A percentile compares a stretch with the other conserved stretches of the same genome.
phyloP scores from a whole-genome alignment of 306 rosid species.

The Cucumis hystrix region DNA sequence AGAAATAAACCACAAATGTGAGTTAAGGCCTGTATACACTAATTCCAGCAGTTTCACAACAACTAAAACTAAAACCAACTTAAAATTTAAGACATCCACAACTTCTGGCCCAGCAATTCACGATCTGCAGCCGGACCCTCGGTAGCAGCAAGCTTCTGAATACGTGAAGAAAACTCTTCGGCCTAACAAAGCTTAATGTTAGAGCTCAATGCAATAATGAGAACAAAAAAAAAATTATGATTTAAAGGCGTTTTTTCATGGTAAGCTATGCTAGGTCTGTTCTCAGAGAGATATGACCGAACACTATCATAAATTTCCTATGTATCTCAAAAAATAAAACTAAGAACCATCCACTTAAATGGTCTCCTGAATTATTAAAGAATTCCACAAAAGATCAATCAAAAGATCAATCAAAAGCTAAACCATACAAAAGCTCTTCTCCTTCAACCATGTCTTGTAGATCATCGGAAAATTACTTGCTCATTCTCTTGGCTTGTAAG shows the following conservation, averaged over 20 bases:
- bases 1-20: not conserved
- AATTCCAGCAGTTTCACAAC: not conserved
- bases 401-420: too few species aligned
- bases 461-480: too few species aligned
- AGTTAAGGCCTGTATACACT: not conserved
- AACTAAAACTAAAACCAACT: not conserved
- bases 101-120: constrained; percentile 35
- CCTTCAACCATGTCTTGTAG: too few species aligned
- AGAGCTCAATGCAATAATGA: constrained; percentile 3
- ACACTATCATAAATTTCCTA: not conserved
- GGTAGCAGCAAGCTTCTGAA: constrained; percentile 59
- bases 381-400: too few species aligned
- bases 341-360: too few species aligned
- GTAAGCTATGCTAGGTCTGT: not conserved
- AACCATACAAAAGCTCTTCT: too few species aligned
- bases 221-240: not conserved
- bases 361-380: too few species aligned
- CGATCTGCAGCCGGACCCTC: constrained; percentile 64
- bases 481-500: too few species aligned
- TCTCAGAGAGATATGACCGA: not conserved
- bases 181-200: constrained; percentile 44
- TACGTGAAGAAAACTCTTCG: constrained; percentile 80
- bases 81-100: constrained; percentile 42
- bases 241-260: not conserved
- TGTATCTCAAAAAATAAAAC: not conserved